Percentiles rank a stretch among this genome's conserved stretches.
phyloP scores from a whole-genome alignment of 2,329 filamentous ascomycete species.

The Ceratocystis cubensis region DNA sequence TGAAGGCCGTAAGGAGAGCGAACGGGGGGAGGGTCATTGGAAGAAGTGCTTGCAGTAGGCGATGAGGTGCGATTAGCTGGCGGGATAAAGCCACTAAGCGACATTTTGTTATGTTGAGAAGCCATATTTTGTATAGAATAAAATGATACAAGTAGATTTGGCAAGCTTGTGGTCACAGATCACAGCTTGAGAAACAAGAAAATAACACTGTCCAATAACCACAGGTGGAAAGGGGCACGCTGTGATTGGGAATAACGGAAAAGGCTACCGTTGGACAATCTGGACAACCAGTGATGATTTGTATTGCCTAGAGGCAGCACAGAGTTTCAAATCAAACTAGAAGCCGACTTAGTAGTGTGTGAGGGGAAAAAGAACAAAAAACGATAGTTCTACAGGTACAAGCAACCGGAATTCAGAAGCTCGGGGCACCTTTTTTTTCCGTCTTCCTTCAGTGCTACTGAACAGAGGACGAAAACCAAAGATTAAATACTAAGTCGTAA shows the following conservation, averaged over 20 bases:
- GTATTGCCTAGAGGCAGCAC: background rate
- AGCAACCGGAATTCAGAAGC: slow-evolving; percentile 4
- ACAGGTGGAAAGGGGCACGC: background rate
- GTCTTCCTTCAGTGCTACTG: background rate
- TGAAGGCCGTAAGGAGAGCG: slow-evolving; percentile 63
- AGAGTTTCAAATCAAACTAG: background rate
- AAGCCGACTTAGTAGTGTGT: background rate
- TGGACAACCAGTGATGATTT: background rate
- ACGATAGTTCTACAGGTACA: background rate
- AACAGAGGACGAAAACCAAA: slow-evolving; percentile 9
- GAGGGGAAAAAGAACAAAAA: slow-evolving; percentile 1
- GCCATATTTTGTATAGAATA: slow-evolving; percentile 12
- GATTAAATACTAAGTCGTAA: slow-evolving; percentile 18
- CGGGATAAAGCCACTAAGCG: slow-evolving; percentile 67
- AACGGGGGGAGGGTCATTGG: slow-evolving; percentile 57
- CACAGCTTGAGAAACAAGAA: slow-evolving; percentile 10
- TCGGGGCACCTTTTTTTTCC: slow-evolving; percentile 2
- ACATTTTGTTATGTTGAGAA: slow-evolving; percentile 33
- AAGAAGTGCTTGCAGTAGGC: slow-evolving; percentile 67
- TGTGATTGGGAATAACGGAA: background rate
- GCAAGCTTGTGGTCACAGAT: slow-evolving; percentile 13
- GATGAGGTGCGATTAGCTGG: slow-evolving; percentile 61
- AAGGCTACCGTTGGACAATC: background rate
- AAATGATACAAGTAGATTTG: slow-evolving; percentile 9
- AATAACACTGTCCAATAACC: slow-evolving; percentile 1